Base-by-base conservation (phyloP, 2,329 filamentous ascomycete species). In the Cladophialophora chaetospira region DNA sequence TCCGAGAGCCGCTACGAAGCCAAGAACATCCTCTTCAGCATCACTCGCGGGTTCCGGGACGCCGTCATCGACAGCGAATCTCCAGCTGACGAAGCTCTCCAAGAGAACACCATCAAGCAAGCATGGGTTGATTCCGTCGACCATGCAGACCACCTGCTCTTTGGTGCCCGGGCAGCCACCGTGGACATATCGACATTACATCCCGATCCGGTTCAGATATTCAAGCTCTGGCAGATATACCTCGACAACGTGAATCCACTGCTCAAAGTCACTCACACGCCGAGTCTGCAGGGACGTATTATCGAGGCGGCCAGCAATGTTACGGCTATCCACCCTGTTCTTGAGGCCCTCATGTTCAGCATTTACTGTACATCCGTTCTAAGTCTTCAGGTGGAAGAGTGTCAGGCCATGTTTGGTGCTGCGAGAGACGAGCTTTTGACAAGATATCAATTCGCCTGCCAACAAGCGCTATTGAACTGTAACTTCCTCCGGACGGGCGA, bases 171-270 rank as follows among this genome's bases (percentile, higher is more conserved):
- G 3, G 69, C 71, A 15, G 64, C 69, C 19, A 57, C 61, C 2
- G 63, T 79, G n/a, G 72, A 81, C 58, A 66, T 85, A 1, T 73
- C 75, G 3, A 69, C 72, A 25, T 43, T 45, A 23, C 57, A 26
- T 44, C 62, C 45, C 17, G 28, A 83, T 2, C 81, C 85, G 0
- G 79, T 83, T 11, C 84, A 89, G 28, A 69, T 73, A 9, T 71
- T 73, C 55, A 62, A 60, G 29, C 66, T 74, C 6, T 89, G 87
- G 86, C 85, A 88, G 69, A 78, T 83, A n/a, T 89, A 87, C 66
- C 77, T 89, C 40, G 81, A 84, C 61, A 88, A 88, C 65, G 82
- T 89, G 62, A 84, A 89, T 63, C 85, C 86, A 0, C 68, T 90
- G 5, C 75, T 88, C 47, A 89, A 88, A 66, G 76, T 89, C 53